Conservation (phyloP, 208 protist genomes). For the Trypanosoma platydactyli region DNA sequence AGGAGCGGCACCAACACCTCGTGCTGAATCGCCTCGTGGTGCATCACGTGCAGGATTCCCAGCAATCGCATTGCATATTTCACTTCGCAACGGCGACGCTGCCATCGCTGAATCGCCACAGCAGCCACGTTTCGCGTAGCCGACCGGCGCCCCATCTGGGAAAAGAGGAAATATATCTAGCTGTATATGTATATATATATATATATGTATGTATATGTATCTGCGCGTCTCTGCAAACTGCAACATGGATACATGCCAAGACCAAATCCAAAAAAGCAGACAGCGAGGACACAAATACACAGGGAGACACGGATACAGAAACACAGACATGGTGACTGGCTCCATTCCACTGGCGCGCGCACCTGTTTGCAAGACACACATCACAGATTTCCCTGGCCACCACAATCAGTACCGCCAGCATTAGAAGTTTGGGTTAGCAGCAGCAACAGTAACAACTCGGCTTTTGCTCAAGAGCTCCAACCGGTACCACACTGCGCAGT, state of each 20-base stretch:
- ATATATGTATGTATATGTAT: too few species aligned
- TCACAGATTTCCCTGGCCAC: too few species aligned
- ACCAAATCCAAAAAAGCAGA: not conserved
- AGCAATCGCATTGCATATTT: slow-evolving; percentile 23
- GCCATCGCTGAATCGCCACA: slow-evolving; percentile 37
- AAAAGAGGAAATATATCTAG: too few species aligned
- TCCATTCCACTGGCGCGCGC: too few species aligned
- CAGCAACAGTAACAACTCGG: not conserved
- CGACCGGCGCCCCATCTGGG: slow-evolving; percentile 17
- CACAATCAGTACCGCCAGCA: too few species aligned
- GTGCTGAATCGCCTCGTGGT: slow-evolving; percentile 8
- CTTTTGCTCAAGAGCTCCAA: slow-evolving; percentile 35
- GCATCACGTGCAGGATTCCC: slow-evolving; percentile 25
- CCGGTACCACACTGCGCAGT: slow-evolving; percentile 43
- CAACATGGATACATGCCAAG: not conserved
- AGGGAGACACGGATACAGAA: not conserved
- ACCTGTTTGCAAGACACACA: too few species aligned
- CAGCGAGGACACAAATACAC: not conserved
- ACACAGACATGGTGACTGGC: too few species aligned
- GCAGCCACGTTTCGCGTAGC: slow-evolving; percentile 16
- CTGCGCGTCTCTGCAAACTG: too few species aligned
- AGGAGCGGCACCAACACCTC: not conserved
- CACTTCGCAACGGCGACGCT: slow-evolving; percentile 6
- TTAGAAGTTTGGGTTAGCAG: too few species aligned
- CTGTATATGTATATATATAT: too few species aligned